Evolutionary conservation across 2,329 filamentous ascomycete species (phyloP), one percentile per base, ranked within the genome.

Genomic region (Xylariales sp.): DNA sequence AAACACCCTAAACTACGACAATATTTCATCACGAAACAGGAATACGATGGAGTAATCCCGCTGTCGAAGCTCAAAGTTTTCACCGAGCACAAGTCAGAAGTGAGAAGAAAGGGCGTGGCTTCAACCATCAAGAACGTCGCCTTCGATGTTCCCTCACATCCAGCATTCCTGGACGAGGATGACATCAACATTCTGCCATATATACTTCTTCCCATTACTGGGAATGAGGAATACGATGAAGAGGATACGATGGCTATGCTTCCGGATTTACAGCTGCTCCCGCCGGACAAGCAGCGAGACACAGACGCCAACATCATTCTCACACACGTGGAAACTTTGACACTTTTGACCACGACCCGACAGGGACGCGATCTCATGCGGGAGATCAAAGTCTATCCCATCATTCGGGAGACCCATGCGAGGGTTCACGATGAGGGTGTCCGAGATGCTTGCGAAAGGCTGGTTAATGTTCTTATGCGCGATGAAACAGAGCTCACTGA

Each of bases 71-170:
- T 98, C 44, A 85, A 85, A 43, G 91, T 97, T 42, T 97, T 97
- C 61, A 97, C 93, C 1, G 88, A 95, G 61, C 88, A 96, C 65
- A 72, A 77, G 51, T 94, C 87, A 3, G 76, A 84, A 19, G 81
- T 96, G 38, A 79, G 93, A 41, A 76, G 93, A 38, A 88, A 88
- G 53, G 93, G 93, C n/a, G 90, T 96, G n/a, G 91, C 91, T 6
- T 89, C 83, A 43, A 93, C 88, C 8, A 88, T 98, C 59, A 97
- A 97, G 63, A 98, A 98, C 56, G 80, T 87, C 20, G 81, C 88
- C 6, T 97, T 98, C 56, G 85, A 94, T 52, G 65, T 91, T 5
- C 63, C 77, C 4, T 76, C 83, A 0, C 91, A 97, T 53, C 69
- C 77, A 0, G 66, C 72, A 2, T 81, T 95, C 37, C 64, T 96